A percentile compares a stretch with the other conserved stretches of the same genome.
phyloP scores from a whole-genome alignment of 805 yeast genomes.

The Pichia heedii region DNA sequence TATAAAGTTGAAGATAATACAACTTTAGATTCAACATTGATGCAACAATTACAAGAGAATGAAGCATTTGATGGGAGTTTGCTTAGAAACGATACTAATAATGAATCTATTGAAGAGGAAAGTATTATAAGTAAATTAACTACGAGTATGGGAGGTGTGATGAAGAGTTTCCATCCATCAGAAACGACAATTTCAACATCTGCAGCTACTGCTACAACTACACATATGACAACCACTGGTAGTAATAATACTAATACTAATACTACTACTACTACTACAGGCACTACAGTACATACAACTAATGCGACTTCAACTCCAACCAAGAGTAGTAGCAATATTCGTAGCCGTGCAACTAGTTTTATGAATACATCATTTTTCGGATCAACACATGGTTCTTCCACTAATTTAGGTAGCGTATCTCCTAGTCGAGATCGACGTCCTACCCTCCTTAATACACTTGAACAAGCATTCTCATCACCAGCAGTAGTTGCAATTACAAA shows the following conservation, averaged over 20 bases:
- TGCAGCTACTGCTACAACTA: not conserved
- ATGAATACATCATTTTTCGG: constrained; percentile 20
- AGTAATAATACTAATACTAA: constrained; percentile 1
- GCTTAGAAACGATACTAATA: too few relatives aligned
- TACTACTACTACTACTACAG: not conserved
- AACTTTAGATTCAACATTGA: constrained; percentile 9
- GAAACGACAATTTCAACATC: constrained; percentile 5
- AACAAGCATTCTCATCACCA: constrained; percentile 26
- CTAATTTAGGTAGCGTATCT: not conserved
- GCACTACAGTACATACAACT: constrained; percentile 4
- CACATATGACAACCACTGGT: too few relatives aligned
- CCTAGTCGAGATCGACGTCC: too few relatives aligned
- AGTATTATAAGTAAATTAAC: constrained; percentile 21
- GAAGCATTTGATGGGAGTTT: too few relatives aligned
- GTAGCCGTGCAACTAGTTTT: constrained; percentile 27
- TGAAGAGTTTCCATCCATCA: constrained; percentile 27
- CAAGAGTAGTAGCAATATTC: constrained; percentile 7
- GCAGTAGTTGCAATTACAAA: too few relatives aligned
- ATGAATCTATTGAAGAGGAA: not conserved
- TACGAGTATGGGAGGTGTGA: constrained; percentile 27
- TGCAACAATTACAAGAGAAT: constrained; percentile 26
- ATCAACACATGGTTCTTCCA: constrained; percentile 1
- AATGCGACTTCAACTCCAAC: not conserved
- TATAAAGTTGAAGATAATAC: not conserved
- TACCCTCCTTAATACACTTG: constrained; percentile 22